A percentile compares a stretch with the other conserved stretches of the same genome.
phyloP scores from a whole-genome alignment of 116 monocot genomes.

The Zostera marina region DNA sequence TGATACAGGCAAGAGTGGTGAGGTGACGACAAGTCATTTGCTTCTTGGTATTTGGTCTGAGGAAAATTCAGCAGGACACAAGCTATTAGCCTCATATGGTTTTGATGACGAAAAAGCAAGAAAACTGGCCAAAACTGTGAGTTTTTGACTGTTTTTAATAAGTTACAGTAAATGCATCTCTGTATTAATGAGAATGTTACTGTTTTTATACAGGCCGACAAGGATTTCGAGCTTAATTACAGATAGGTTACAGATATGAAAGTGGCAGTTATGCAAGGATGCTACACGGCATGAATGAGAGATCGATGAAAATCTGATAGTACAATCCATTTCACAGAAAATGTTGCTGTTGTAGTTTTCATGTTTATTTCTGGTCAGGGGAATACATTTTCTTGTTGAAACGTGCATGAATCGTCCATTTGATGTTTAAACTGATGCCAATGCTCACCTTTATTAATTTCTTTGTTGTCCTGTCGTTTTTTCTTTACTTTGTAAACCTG shows the following conservation, averaged over 20 bases:
- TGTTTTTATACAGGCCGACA: slow-evolving; percentile 16
- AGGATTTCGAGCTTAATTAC: slow-evolving; percentile 24
- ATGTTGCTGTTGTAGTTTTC: too few species aligned
- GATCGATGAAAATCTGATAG: too few species aligned
- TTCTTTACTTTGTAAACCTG: too few species aligned
- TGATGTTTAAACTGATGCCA: too few species aligned
- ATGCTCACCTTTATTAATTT: too few species aligned
- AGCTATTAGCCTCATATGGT: slow-evolving; percentile 62
- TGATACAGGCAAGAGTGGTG: slow-evolving; percentile 56
- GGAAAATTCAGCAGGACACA: slow-evolving; percentile 83
- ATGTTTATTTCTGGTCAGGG: too few species aligned
- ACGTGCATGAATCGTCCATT: too few species aligned
- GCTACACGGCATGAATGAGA: too few species aligned
- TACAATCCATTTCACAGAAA: too few species aligned
- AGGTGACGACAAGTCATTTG: slow-evolving; percentile 67
- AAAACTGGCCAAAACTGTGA: slow-evolving; percentile 61
- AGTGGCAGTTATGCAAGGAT: too few species aligned
- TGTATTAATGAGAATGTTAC: not conserved
- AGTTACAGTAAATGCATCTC: not conserved
- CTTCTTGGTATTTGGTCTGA: slow-evolving; percentile 92
- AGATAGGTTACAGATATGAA: slow-evolving; percentile 4
- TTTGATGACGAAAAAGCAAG: slow-evolving; percentile 69
- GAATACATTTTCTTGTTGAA: too few species aligned
- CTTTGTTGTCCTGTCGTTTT: too few species aligned
- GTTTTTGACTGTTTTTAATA: not conserved